Percentiles rank a stretch among this genome's conserved stretches.
Evolutionary conservation across 139 green algal species (phyloP).

Genomic region (Volvox reticuliferus): DNA sequence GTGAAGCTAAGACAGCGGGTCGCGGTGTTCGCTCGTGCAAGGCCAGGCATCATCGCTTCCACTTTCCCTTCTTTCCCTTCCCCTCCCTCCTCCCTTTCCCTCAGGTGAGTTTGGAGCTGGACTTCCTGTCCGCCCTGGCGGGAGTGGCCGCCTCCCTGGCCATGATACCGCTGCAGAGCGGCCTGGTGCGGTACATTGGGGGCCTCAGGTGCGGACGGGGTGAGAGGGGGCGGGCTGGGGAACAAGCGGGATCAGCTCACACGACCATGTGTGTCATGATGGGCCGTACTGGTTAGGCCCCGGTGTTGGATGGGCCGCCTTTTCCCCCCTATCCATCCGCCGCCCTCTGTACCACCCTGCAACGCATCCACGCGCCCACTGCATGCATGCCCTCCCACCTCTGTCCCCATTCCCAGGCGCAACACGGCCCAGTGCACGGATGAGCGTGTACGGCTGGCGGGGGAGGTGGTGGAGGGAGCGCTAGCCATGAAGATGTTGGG

Average conservation of each 20-base stretch:
- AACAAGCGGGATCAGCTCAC: background rate
- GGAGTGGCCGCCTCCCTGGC: constrained; percentile 73
- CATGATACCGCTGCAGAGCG: constrained; percentile 80
- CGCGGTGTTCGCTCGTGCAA: no score
- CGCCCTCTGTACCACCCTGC: background rate
- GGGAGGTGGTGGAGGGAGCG: constrained; percentile 70
- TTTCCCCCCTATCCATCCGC: background rate
- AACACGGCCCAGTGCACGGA: constrained; percentile 72
- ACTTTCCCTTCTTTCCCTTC: no score
- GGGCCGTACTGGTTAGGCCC: background rate
- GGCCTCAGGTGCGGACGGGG: constrained; percentile 51
- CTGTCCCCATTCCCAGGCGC: background rate
- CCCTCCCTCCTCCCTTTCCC: background rate
- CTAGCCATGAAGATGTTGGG: constrained; percentile 89
- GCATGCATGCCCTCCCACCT: background rate
- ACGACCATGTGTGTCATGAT: background rate
- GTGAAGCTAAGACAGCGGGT: no score
- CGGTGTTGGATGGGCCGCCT: background rate
- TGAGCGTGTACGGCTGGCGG: constrained; percentile 83
- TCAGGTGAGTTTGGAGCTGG: constrained; percentile 74
- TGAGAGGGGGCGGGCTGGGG: background rate
- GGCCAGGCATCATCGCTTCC: no score
- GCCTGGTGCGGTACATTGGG: constrained; percentile 73
- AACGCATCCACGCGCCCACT: background rate
- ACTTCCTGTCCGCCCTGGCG: constrained; percentile 72